Conservation (phyloP, 352 stramenopile genomes). For the Thalassiosira mediterranea region DNA sequence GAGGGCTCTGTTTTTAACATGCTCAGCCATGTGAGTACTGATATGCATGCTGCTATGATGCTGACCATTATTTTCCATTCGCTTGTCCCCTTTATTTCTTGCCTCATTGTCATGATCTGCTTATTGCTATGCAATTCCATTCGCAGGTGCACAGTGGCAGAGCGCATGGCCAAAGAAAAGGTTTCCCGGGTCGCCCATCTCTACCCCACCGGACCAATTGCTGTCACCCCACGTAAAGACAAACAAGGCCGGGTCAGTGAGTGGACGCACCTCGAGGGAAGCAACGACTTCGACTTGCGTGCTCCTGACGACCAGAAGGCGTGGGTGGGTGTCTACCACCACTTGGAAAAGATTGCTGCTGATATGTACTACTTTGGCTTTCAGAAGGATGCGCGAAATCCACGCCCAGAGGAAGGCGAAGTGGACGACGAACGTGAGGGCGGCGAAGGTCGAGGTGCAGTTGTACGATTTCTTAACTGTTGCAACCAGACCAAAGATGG, state of each 20-base stretch:
- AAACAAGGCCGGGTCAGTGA: not conserved
- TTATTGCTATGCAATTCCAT: too few relatives aligned
- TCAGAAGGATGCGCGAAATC: too few relatives aligned
- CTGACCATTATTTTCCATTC: too few relatives aligned
- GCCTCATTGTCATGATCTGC: too few relatives aligned
- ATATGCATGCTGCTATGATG: too few relatives aligned
- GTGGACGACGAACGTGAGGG: too few relatives aligned
- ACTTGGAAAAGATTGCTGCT: constrained; percentile 31
- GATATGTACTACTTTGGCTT: constrained; percentile 41
- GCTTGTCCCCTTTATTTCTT: too few relatives aligned
- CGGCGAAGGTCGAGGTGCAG: constrained; percentile 5
- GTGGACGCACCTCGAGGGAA: constrained; percentile 4
- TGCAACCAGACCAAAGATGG: too few relatives aligned
- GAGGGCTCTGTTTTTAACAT: constrained; percentile 26
- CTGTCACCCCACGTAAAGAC: constrained; percentile 4
- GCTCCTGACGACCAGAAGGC: constrained; percentile 40
- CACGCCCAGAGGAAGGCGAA: too few relatives aligned
- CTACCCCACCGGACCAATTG: constrained; percentile 39
- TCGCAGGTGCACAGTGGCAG: constrained; percentile 36
- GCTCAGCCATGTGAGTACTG: constrained; percentile 40
- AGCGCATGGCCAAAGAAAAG: constrained; percentile 26
- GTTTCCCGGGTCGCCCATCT: constrained; percentile 17
- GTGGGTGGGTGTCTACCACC: constrained; percentile 34
- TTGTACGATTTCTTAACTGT: constrained; percentile 23
- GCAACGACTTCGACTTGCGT: constrained; percentile 38